Base-by-base conservation (phyloP, 306 rosid species). In the Quercus bicolor region DNA sequence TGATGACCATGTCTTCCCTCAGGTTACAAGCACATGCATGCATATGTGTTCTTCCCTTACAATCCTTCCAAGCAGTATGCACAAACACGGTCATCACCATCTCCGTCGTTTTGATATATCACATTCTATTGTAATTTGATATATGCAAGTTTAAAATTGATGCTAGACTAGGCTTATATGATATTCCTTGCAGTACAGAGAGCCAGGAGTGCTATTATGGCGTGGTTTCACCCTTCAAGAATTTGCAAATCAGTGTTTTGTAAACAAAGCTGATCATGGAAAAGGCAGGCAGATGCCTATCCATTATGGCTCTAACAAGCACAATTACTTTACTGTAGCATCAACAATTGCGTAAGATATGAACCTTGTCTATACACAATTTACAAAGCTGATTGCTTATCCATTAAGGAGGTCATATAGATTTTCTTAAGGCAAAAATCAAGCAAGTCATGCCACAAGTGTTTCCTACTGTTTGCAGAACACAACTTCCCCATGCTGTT, bases 211-310 rank as follows among this genome's bases (percentile, higher is more conserved):
- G 18, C 80, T 94, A 59, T 66, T 94, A 82, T 92, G 98, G 98
- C 98, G 98, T 53, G 98, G 97, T 68, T 94, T 94, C 83, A 87
- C 93, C 18, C 74, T 87, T 57, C 94, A 91, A 87, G 98, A 92
- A 85, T 92, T 94, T 79, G 92, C 97, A 54, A 88, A 90, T 82
- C 98, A 94, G 84, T 91, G 90, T 72, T 91, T 92, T 59, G 75
- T 91, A 40, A 92, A 90, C 84, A 90, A 85, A 82, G 84, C 84
- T 83, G 98, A 94, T 84, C 82, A 88, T 66, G 94, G 98, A 70
- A 92, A 94, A 83, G 97, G 97, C 73, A 80, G 98, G 86, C 98
- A 92, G 84, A 94, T 92, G 98, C 98, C 98, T 0, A 81, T 80
- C 6, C 98, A 94, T 86, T 94, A 94, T 57, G 97, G 97, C 21